A percentile compares a stretch with the other conserved stretches of the same genome.
phyloP scores from a whole-genome alignment of 1,284 basidiomycete genomes.

The Ceratobasidium sp. region DNA sequence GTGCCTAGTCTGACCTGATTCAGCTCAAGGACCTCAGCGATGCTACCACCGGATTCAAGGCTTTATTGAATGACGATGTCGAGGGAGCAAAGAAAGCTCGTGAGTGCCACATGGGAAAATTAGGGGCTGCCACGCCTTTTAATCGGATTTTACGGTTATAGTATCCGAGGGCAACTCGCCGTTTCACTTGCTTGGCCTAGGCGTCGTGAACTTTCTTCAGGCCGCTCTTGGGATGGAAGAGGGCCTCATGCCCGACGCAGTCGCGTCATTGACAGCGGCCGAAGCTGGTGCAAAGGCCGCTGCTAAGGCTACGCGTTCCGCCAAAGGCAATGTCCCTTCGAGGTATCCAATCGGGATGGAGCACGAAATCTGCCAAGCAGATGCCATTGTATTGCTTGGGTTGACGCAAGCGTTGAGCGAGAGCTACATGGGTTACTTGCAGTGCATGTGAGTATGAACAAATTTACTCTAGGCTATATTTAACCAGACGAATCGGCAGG shows the following conservation, averaged over 20 bases:
- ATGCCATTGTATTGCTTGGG: conserved; percentile 71
- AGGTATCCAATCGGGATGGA: conserved; percentile 67
- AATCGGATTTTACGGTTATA: conserved; percentile 24
- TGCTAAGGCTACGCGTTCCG: conserved; percentile 56
- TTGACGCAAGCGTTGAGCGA: conserved; percentile 68
- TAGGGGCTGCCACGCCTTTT: background rate
- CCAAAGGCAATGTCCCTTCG: conserved; percentile 49
- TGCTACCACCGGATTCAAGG: conserved; percentile 69
- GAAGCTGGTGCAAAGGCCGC: conserved; percentile 68
- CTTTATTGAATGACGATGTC: conserved; percentile 71
- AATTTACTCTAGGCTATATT: background rate
- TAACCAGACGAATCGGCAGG: conserved; percentile 47
- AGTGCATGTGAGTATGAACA: conserved; percentile 65
- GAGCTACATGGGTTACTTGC: conserved; percentile 75
- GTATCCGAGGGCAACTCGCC: conserved; percentile 62
- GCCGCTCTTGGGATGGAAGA: conserved; percentile 81
- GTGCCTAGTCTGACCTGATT: background rate
- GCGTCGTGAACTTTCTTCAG: conserved; percentile 75
- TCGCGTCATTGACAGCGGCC: conserved; percentile 60
- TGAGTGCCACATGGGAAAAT: conserved; percentile 31
- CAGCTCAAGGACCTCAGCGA: conserved; percentile 39
- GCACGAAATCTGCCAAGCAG: conserved; percentile 75
- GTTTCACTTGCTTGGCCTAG: conserved; percentile 73
- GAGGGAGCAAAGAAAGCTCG: conserved; percentile 58
- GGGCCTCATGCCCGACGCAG: conserved; percentile 64